Evolutionary conservation across 75 land plant species (phyloP).

Genomic region (Isoetes taiwanensis): DNA sequence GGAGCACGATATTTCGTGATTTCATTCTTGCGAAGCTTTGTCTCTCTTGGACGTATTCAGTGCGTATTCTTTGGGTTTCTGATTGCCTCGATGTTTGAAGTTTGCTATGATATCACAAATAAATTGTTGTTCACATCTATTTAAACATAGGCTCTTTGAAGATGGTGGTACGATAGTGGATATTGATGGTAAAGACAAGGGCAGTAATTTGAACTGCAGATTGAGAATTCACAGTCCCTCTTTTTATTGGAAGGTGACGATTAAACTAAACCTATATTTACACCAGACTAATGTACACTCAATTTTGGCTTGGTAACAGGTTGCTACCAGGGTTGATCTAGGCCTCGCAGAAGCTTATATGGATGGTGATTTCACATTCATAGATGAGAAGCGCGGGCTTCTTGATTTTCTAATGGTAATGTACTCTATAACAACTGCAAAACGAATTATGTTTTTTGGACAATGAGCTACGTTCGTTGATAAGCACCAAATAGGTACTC

Average conservation of each 20-base stretch:
- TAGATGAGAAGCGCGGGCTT: slow-evolving; percentile 60
- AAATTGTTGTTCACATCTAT: no score
- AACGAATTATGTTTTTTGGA: neutral
- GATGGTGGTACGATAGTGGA: slow-evolving; percentile 73
- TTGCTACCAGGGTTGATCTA: slow-evolving; percentile 71
- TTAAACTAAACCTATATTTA: neutral
- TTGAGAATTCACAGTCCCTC: slow-evolving; percentile 56
- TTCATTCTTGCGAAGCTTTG: slow-evolving; percentile 37
- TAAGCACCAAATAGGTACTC: neutral
- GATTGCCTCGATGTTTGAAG: neutral
- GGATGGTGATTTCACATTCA: slow-evolving; percentile 76
- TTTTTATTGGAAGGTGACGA: slow-evolving; percentile 91
- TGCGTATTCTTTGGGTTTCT: slow-evolving; percentile 15
- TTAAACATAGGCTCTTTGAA: slow-evolving; percentile 55
- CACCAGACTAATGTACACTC: slow-evolving; percentile 1
- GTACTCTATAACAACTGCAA: neutral
- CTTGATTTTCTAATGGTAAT: slow-evolving; percentile 52
- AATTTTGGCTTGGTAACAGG: slow-evolving; percentile 22
- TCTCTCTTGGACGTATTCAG: slow-evolving; percentile 48
- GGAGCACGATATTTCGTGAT: slow-evolving; percentile 50
- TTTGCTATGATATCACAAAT: no score
- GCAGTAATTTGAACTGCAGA: slow-evolving; percentile 20
- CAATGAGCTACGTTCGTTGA: neutral
- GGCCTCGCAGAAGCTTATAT: slow-evolving; percentile 96
- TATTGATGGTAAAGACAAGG: slow-evolving; percentile 41